Evolutionary conservation across 306 rosid species (phyloP).

Genomic region (Pachyrhizus erosus): DNA sequence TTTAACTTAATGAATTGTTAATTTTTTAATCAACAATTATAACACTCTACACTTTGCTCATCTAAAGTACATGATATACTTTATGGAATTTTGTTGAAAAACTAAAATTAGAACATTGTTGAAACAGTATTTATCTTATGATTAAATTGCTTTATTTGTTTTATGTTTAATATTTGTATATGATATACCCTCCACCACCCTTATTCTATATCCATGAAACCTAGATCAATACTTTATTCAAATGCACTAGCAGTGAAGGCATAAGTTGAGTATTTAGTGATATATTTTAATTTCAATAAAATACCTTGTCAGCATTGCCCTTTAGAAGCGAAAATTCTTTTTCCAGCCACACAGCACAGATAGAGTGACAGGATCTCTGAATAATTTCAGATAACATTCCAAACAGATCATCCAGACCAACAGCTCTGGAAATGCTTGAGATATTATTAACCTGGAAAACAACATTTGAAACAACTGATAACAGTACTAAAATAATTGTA

Average conservation of each 20-base stretch:
- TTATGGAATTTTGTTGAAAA: conserved; percentile 31
- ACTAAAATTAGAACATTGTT: conserved; percentile 21
- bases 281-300: conserved; percentile 26
- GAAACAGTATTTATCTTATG: conserved; percentile 14
- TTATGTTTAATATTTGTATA: conserved; percentile 12
- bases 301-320: conserved; percentile 61
- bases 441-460: conserved; percentile 70
- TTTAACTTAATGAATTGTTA: neutral
- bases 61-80: neutral
- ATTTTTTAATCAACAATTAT: conserved; percentile 6
- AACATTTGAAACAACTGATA: conserved; percentile 14
- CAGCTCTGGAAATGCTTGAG: conserved; percentile 50
- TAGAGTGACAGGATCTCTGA: conserved; percentile 62
- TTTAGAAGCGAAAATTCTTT: conserved; percentile 64
- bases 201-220: conserved; percentile 22
- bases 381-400: conserved; percentile 64
- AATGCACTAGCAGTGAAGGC: conserved; percentile 26
- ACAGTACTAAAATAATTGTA: conserved; percentile 14
- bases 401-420: conserved; percentile 55
- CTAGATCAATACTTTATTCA: conserved; percentile 28
- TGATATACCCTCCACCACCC: conserved; percentile 21
- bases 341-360: conserved; percentile 80
- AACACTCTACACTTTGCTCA: neutral
- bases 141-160: neutral
- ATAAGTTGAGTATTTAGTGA: neutral